Base-by-base conservation (phyloP, 2,329 filamentous ascomycete genomes). In the Curvularia verruculosa region DNA sequence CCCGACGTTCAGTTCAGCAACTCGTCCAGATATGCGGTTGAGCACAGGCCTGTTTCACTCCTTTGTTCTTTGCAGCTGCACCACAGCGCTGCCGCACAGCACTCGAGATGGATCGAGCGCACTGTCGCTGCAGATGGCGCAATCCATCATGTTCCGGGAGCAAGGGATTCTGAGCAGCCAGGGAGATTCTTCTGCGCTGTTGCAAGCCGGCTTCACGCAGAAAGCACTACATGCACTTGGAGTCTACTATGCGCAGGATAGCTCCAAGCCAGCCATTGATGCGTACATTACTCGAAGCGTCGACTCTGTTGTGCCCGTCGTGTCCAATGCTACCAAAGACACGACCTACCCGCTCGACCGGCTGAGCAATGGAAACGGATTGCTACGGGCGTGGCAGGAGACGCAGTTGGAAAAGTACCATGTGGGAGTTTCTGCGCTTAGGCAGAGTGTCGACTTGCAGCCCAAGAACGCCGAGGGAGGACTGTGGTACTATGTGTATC, bases 401-500 rank as follows among this genome's bases (percentile, higher is more conserved):
- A 67, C 58, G 1, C 36, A 55, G 4, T 54, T 68, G 15, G 52
- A 53, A 12, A 59, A 56, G 59, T 52, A 70, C 68, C 26, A 19
- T 28, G 10, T 49, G 53, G 21, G 54, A 3, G 26, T 52, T 3
- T 18, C 50, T 6, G 58, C 52, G 6, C 63, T 77, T 3, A 55
- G 67, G 7, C 29, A 52, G 5, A 75, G 71, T 7, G 55, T 75
- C 1, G 60, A 62, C 10, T 26, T 65, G 2, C 75, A 78, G 49
- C 63, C 61, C 5, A 63, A 61, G 1, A 77, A 73, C 40, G 54
- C 50, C 1, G 63, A 73, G 26, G 68, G 63, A 2, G 73, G 72
- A 0, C 52, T 75, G 5, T 77, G 73, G 74, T 78, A 78, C 46
- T 77, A 70, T 48, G 64, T 69, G 5, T 84, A 84, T 59, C 81